Conservation (phyloP, 495 filamentous ascomycete genomes). For the Glarea lozoyensis region DNA sequence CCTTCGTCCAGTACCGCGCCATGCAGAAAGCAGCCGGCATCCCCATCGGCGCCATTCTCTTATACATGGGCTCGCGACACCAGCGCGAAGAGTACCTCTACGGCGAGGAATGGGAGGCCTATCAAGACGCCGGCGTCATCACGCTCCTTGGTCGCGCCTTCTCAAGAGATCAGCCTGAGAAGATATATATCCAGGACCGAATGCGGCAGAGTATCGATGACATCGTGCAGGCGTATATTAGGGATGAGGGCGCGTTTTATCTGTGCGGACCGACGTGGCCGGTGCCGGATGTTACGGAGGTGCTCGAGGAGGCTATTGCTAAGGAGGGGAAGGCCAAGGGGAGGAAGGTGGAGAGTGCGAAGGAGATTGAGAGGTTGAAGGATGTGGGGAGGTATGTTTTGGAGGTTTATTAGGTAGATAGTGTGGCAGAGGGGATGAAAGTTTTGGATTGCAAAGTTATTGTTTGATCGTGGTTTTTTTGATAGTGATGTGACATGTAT, state of each 20-base stretch:
- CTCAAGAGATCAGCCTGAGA: conserved; percentile 92
- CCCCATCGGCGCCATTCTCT: conserved; percentile 83
- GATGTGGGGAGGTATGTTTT: conserved; percentile 89
- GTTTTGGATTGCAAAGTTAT: too few relatives aligned
- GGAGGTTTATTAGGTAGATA: conserved; percentile 97
- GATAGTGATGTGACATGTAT: too few relatives aligned
- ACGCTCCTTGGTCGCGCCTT: conserved; percentile 91
- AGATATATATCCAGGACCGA: conserved; percentile 98
- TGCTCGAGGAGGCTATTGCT: conserved; percentile 86
- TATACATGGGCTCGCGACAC: conserved; percentile 96
- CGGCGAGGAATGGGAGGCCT: conserved; percentile 98
- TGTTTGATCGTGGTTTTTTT: too few relatives aligned
- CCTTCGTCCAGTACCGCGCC: conserved; percentile 95
- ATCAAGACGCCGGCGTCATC: conserved; percentile 89
- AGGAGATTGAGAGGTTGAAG: conserved; percentile 95
- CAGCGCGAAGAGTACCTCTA: conserved; percentile 98
- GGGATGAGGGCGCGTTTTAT: conserved; percentile 87
- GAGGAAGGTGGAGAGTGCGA: conserved; percentile 77
- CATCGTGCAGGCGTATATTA: conserved; percentile 81
- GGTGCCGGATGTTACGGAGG: conserved; percentile 93
- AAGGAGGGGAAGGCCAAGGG: conserved; percentile 57
- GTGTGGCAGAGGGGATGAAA: too few relatives aligned
- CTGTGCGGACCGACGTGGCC: conserved; percentile 98
- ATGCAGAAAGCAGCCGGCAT: conserved; percentile 94
- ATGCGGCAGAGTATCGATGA: conserved; percentile 86